Evolutionary conservation across 768 basidiomycete genomes (phyloP).

Genomic region (Suillus plorans): DNA sequence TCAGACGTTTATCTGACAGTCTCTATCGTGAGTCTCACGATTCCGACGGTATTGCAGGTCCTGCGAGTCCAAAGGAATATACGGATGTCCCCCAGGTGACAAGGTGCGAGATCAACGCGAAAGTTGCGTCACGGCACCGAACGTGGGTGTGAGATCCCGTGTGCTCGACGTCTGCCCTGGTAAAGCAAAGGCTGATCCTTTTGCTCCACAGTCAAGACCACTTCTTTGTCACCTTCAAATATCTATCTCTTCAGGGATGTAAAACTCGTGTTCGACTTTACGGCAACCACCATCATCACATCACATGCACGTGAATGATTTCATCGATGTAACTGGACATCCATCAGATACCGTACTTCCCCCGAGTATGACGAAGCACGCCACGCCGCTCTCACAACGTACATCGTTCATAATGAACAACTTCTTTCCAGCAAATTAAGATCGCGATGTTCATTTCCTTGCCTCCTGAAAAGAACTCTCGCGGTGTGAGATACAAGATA

Average conservation of each 20-base stretch:
- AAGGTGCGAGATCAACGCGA: neutral
- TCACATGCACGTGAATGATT: neutral
- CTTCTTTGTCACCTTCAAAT: neutral
- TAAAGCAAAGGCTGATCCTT: neutral
- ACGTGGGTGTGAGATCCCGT: neutral
- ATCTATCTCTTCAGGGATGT: neutral
- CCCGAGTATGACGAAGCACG: neutral
- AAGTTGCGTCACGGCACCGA: neutral
- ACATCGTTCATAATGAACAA: neutral
- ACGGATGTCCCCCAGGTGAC: neutral
- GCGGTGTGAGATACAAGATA: neutral
- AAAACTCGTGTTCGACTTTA: neutral
- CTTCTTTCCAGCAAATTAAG: neutral
- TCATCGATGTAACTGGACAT: neutral
- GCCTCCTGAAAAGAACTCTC: neutral
- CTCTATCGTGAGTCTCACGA: neutral
- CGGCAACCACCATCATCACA: neutral
- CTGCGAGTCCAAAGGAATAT: neutral
- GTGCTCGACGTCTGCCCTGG: neutral
- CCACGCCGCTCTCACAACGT: slow-evolving; percentile 1
- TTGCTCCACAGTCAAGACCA: neutral
- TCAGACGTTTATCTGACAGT: neutral
- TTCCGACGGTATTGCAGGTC: neutral
- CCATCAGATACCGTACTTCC: neutral
- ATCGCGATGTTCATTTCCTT: neutral